Base-by-base conservation (phyloP, 2,329 filamentous ascomycete species). In the Fusarium sp. region DNA sequence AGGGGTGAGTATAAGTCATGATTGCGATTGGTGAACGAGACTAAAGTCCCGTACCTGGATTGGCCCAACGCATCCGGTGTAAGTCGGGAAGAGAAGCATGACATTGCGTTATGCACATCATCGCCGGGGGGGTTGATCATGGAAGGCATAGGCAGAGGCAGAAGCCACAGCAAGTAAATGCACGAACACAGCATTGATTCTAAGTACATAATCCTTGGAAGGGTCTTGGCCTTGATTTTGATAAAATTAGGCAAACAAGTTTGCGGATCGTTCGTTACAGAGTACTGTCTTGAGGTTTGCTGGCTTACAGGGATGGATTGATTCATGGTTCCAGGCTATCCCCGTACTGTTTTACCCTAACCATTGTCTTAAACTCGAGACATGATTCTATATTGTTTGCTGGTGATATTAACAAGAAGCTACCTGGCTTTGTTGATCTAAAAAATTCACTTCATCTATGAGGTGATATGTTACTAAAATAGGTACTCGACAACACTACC, bases 21-120 rank as follows among this genome's bases (percentile, higher is more conserved):
- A 59, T 54, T 51, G 62, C 46, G 52, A 65, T 58, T 68, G 64
- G 58, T 29, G 41, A 30, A 30, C 15, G 34, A 13, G 20, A 43
- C 25, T 38, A 24, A 32, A 27, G 47, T 54, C 38, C 32, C 15
- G 52, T 64, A 47, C 41, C 49, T 45, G 45, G 22, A 45, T 65
- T 58, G 44, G 44, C 29, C 60, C 43, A 49, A 38, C n/a, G 27
- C 20, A 69, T 34, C 59, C 49, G 55, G 68, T 62, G 55, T 48
- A 65, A 58, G 43, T 52, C 47, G 38, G 48, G 24, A 34, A 62
- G 29, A 43, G 22, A 46, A 43, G 32, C 57, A 59, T 59, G 53
- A 27, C 54, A 58, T 47, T 18, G 20, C 25, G 30, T 54, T 54
- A 69, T 70, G 67, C 69, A 69, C 57, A 65, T 72, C 69, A 71